Percentiles rank a stretch among this genome's conserved stretches.
These are phyloP conservation scores for Cryptosporidium baileyi DNA, from an alignment of 169 alveolate species.

Conservation along the genomic window DNA sequence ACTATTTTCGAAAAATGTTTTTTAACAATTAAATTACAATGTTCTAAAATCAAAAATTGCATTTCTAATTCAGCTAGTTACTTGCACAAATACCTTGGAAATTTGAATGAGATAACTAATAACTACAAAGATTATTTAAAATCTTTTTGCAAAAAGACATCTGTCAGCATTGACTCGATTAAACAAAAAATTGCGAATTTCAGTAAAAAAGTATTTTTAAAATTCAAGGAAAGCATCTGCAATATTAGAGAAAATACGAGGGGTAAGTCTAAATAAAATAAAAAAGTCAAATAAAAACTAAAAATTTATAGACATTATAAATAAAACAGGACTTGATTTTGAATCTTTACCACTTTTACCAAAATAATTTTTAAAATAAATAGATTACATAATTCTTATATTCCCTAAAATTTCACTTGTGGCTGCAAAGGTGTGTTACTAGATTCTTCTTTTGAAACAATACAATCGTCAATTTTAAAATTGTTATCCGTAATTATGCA, in stretches of 20 bases:
- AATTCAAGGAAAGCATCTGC: not conserved
- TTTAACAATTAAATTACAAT: too few relatives aligned
- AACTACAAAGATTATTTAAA: too few relatives aligned
- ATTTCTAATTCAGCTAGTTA: too few relatives aligned
- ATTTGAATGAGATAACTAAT: too few relatives aligned
- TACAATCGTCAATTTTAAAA: not conserved
- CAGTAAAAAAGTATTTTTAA: not conserved
- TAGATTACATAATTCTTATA: not conserved
- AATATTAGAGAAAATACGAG: not conserved
- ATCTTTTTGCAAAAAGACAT: too few relatives aligned
- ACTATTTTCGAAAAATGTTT: too few relatives aligned
- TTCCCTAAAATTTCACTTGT: not conserved
- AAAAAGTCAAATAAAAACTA: not conserved
- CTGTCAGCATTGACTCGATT: too few relatives aligned
- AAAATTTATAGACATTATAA: not conserved
- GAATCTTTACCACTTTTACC: conserved; percentile 61
- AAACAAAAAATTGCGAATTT: too few relatives aligned
- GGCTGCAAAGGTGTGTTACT: not conserved
- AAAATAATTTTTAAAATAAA: not conserved
- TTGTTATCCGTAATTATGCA: not conserved
- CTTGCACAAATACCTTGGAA: too few relatives aligned
- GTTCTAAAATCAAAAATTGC: too few relatives aligned
- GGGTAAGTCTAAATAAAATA: not conserved
- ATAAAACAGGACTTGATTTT: conserved; percentile 14
- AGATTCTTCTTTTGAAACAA: not conserved